phyloP scores from a whole-genome alignment of 1,139 yeast genomes.

The Taiozyma sp. region DNA sequence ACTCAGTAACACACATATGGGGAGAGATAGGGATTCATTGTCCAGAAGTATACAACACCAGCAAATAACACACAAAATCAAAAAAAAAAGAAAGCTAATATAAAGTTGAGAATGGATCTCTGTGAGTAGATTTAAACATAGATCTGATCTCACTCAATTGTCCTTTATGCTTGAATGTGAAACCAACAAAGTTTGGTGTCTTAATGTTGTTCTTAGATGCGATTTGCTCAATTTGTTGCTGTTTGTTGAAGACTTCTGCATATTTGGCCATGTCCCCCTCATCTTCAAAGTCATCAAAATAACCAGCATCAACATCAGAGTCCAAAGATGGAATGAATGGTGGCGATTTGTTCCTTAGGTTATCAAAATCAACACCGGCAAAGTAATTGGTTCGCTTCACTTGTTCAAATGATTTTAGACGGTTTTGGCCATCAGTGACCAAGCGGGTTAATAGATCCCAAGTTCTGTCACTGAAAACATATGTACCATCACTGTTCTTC shows the following conservation, averaged over 20 bases:
- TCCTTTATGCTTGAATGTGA: slow-evolving; percentile 87
- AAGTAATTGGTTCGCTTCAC: slow-evolving; percentile 78
- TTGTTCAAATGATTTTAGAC: slow-evolving; percentile 76
- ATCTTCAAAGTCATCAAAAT: slow-evolving; percentile 94
- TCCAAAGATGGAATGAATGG: slow-evolving; percentile 97
- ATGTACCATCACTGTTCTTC: slow-evolving; percentile 84
- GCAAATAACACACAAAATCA: neutral
- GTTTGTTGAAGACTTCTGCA: slow-evolving; percentile 92
- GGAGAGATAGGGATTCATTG: neutral
- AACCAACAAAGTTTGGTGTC: slow-evolving; percentile 80
- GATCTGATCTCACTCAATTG: slow-evolving; percentile 39
- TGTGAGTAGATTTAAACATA: slow-evolving; percentile 30
- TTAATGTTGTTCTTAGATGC: slow-evolving; percentile 63
- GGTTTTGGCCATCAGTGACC: slow-evolving; percentile 71
- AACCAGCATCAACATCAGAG: slow-evolving; percentile 97
- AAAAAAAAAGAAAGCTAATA: slow-evolving; percentile 21
- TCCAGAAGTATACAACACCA: neutral
- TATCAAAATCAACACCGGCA: slow-evolving; percentile 74
- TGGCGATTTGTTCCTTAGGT: slow-evolving; percentile 64
- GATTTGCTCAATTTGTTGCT: slow-evolving; percentile 75
- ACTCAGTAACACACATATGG: neutral
- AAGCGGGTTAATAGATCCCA: slow-evolving; percentile 83
- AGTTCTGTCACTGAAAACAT: slow-evolving; percentile 92
- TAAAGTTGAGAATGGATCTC: slow-evolving; percentile 38
- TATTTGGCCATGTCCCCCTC: slow-evolving; percentile 97